Conservation (phyloP, 352 stramenopile species). For the Globisporangium rhizosaccharum region DNA sequence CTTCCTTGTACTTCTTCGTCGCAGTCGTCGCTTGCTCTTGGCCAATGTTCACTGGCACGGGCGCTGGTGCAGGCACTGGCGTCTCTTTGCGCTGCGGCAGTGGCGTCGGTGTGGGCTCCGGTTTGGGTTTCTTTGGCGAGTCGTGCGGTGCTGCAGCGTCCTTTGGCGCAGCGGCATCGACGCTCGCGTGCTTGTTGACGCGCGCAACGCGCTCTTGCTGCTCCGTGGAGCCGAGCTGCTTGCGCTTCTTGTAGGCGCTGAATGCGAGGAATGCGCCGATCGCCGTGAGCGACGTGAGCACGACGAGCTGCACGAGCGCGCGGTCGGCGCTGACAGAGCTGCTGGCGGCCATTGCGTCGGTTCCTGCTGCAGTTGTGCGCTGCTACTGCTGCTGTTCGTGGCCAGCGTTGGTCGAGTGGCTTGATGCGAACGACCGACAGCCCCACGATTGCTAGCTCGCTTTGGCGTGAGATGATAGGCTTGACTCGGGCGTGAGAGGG, state of each 20-base stretch:
- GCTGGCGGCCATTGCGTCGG: background rate
- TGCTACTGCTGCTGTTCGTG: background rate
- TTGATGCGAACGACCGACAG: too few relatives aligned
- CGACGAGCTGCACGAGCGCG: slow-evolving; percentile 54
- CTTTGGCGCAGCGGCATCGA: slow-evolving; percentile 20
- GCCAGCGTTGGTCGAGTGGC: too few relatives aligned
- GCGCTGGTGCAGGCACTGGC: background rate
- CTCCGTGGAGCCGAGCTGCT: slow-evolving; percentile 16
- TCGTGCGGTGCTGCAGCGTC: slow-evolving; percentile 13
- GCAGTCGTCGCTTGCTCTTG: slow-evolving; percentile 63
- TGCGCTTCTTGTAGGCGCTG: slow-evolving; percentile 37
- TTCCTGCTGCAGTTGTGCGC: background rate
- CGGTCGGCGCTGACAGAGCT: slow-evolving; percentile 30
- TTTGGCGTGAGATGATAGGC: too few relatives aligned
- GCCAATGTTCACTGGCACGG: slow-evolving; percentile 24
- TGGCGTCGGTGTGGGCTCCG: slow-evolving; percentile 16
- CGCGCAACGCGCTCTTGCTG: slow-evolving; percentile 12
- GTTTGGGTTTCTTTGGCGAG: slow-evolving; percentile 24
- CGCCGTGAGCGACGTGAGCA: slow-evolving; percentile 66
- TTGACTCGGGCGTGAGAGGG: too few relatives aligned
- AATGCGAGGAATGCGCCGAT: slow-evolving; percentile 59
- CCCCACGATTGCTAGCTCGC: too few relatives aligned
- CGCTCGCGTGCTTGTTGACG: slow-evolving; percentile 16
- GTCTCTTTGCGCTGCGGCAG: slow-evolving; percentile 9
- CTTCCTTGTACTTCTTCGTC: slow-evolving; percentile 78